Conservation (phyloP, 2,329 filamentous ascomycete genomes). For the Zopfia rhizophila region DNA sequence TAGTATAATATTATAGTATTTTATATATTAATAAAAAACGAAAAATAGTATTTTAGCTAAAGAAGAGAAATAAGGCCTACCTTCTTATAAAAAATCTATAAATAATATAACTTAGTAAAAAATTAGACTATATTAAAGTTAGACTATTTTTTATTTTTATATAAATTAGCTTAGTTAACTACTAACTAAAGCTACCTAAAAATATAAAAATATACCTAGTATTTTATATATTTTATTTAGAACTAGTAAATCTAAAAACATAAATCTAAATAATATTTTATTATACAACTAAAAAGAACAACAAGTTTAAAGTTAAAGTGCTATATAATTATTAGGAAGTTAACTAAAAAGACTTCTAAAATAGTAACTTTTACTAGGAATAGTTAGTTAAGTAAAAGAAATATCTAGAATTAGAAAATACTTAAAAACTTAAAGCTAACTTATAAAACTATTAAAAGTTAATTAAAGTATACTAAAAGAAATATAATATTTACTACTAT, state of each 20-base stretch:
- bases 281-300: conserved; percentile 2
- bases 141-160: conserved; percentile 6
- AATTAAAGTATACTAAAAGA: too few relatives aligned
- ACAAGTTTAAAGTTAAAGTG: background rate
- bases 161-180: conserved; percentile 7
- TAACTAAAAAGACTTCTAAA: conserved; percentile 7
- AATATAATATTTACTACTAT: too few relatives aligned
- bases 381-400: too few relatives aligned
- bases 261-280: conserved; percentile 8
- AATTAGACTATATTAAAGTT: conserved; percentile 7
- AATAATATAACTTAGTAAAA: conserved; percentile 1
- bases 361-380: too few relatives aligned
- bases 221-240: too few relatives aligned
- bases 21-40: conserved; percentile 8
- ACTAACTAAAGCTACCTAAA: conserved; percentile 3
- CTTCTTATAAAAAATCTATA: conserved; percentile 12
- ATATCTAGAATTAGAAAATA: too few relatives aligned
- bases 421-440: too few relatives aligned
- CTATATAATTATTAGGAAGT: conserved; percentile 6
- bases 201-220: conserved; percentile 6
- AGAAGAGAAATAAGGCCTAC: conserved; percentile 6
- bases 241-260: conserved; percentile 6
- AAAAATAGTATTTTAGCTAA: conserved; percentile 10
- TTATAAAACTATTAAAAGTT: too few relatives aligned
- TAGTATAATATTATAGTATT: conserved; percentile 6